phyloP scores from a whole-genome alignment of 352 stramenopile species.

The Globisporangium irregulare region DNA sequence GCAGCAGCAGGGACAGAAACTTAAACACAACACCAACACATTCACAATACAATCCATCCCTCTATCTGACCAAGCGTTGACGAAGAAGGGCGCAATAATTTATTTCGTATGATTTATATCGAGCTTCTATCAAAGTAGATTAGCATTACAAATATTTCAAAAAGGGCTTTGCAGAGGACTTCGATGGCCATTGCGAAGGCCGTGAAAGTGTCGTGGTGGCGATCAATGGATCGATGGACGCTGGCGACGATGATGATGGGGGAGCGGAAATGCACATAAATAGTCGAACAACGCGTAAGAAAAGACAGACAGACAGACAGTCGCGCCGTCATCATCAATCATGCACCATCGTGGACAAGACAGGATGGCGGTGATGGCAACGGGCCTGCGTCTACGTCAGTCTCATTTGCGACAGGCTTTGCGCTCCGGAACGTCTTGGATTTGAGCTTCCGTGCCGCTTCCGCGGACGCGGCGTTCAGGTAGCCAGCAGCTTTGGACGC shows the following conservation, averaged over 20 bases:
- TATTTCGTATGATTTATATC: background rate
- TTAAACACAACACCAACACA: background rate
- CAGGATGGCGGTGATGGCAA: background rate
- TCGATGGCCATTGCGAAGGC: background rate
- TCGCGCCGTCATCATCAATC: background rate
- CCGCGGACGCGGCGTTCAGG: conserved; percentile 46
- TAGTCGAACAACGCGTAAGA: background rate
- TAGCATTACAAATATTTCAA: conserved; percentile 3
- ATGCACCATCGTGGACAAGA: background rate
- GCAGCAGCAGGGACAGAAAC: background rate
- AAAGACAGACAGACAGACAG: background rate
- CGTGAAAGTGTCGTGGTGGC: background rate
- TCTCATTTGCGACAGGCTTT: conserved; percentile 31
- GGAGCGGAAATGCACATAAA: background rate
- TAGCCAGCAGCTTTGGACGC: conserved; percentile 44
- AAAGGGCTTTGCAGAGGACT: background rate
- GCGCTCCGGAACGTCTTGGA: conserved; percentile 22
- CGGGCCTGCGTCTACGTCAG: conserved; percentile 23
- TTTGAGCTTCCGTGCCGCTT: conserved; percentile 55
- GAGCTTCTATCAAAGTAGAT: background rate
- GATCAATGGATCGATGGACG: background rate
- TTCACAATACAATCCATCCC: background rate
- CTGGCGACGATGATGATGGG: background rate
- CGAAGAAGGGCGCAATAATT: background rate
- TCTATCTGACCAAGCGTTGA: background rate